These are phyloP conservation scores for Cladophialophora exuberans DNA, from an alignment of 2,329 filamentous ascomycete species.

Conservation along the genomic window DNA sequence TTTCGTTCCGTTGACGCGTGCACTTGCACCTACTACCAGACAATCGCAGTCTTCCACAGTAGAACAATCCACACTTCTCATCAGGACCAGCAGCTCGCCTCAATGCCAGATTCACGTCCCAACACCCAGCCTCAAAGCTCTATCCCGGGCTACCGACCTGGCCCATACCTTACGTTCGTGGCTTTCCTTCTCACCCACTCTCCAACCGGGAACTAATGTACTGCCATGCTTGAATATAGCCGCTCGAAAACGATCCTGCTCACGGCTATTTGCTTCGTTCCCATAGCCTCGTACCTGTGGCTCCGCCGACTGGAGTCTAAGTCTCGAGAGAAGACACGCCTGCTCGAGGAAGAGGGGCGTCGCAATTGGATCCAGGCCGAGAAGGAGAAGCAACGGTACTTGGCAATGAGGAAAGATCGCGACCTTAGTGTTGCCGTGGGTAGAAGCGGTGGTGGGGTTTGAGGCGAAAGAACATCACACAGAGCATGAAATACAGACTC, in stretches of 20 bases:
- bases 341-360: slow-evolving; percentile 29
- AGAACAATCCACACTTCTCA: neutral
- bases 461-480: slow-evolving; percentile 3
- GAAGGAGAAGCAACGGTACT: slow-evolving; percentile 24
- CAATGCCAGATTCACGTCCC: slow-evolving; percentile 17
- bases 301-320: slow-evolving; percentile 25
- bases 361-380: slow-evolving; percentile 28
- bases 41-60: no score
- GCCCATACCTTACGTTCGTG: slow-evolving; percentile 23
- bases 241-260: slow-evolving; percentile 25
- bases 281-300: slow-evolving; percentile 25
- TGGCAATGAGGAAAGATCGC: slow-evolving; percentile 6
- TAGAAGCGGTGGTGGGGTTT: slow-evolving; percentile 30
- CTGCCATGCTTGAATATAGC: slow-evolving; percentile 1
- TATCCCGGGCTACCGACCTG: slow-evolving; percentile 28
- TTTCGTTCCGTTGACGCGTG: no score
- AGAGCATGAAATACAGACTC: no score
- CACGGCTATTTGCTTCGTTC: slow-evolving; percentile 24
- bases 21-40: no score
- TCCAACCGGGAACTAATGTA: neutral
- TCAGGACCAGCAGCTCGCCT: neutral
- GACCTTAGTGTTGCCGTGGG: slow-evolving; percentile 27
- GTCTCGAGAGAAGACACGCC: slow-evolving; percentile 19
- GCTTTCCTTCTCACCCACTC: neutral
- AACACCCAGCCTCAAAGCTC: slow-evolving; percentile 24